Evolutionary conservation across 257 asterid species (phyloP), one percentile per base, ranked within the genome.

Genomic region (Capsicum rhomboideum): DNA sequence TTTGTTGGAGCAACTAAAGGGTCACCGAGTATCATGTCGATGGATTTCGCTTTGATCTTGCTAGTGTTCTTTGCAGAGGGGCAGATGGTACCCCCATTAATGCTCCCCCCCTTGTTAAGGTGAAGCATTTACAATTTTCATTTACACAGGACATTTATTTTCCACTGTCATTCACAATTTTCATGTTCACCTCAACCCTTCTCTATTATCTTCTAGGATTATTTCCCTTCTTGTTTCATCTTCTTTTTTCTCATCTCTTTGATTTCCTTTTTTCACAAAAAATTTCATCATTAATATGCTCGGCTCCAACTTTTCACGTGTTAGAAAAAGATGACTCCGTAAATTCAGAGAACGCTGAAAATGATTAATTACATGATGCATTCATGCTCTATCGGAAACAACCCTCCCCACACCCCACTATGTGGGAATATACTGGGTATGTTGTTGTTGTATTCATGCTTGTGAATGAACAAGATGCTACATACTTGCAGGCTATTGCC

Each of bases 41-140:
- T 87, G 99, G 99, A 64, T 96, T 96, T 88, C 98, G 99, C 83
- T 96, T 96, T 86, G 99, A 96, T 83, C 97, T 96, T 83, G 96
- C 99, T 34, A 94, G 99, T 72, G 94, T 88, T 90, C 98, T 96
- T 83, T 96, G 98, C 88, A 93, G 99, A 80, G 98, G 99, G 89
- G 84, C 92, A 37, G 97, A 96, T 88, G 99, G 99, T 86, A 90
- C 98, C 83, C 99, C 98, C 64, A 93, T 96, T 81, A 84, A 74
- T 87, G 91, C 97, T 87, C 99, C 99, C 67, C 99, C 98, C 34
- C 86, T 96, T 86, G 84, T 96, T 83, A 90, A 91, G 92, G 99
- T 96, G 89, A 86, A 85, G 80, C 84, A 29, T 80, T 16, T 31
- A 34, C 40, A 2, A 5, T 34, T 34, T 34, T 34, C 40, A 34